A percentile compares a stretch with the other conserved stretches of the same genome.
Evolutionary conservation across 2,329 filamentous ascomycete genomes (phyloP).

Genomic region (Claviceps arundinis): DNA sequence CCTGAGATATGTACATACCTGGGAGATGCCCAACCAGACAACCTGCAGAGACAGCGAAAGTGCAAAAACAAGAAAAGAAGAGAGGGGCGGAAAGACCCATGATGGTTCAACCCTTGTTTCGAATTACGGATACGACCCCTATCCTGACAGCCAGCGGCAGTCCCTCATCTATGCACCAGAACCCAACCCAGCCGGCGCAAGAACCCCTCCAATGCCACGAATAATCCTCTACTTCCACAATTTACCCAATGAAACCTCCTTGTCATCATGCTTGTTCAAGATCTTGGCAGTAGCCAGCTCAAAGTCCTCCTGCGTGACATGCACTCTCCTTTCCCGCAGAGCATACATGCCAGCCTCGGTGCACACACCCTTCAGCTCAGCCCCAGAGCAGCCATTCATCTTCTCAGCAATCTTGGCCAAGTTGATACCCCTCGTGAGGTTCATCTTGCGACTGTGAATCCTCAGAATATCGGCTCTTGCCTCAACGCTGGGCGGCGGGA

Average conservation of each 20-base stretch:
- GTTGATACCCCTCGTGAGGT: conserved; percentile 93
- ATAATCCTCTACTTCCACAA: conserved; percentile 40
- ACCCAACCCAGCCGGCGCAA: conserved; percentile 1
- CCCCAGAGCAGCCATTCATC: conserved; percentile 98
- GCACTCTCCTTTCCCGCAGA: conserved; percentile 83
- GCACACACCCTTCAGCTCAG: conserved; percentile 96
- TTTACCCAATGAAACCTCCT: conserved; percentile 83
- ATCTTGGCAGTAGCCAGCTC: conserved; percentile 98
- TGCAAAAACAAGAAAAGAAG: background rate
- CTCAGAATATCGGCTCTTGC: conserved; percentile 93
- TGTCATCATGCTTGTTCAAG: conserved; percentile 98
- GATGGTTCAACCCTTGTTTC: background rate
- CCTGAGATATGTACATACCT: too few species aligned
- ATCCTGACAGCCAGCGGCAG: conserved; percentile 20
- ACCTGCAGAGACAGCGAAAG: too few species aligned
- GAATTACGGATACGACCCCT: conserved; percentile 20
- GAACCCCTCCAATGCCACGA: too few species aligned
- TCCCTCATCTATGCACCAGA: conserved; percentile 16
- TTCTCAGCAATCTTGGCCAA: conserved; percentile 98
- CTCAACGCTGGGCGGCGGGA: conserved; percentile 91
- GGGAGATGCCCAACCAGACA: too few species aligned
- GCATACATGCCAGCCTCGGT: conserved; percentile 99
- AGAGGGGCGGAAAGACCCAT: background rate
- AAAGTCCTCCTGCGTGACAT: conserved; percentile 98
- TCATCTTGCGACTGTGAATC: conserved; percentile 98